Base-by-base conservation (phyloP, 305 asterid species). In the Plantago lanceolata region DNA sequence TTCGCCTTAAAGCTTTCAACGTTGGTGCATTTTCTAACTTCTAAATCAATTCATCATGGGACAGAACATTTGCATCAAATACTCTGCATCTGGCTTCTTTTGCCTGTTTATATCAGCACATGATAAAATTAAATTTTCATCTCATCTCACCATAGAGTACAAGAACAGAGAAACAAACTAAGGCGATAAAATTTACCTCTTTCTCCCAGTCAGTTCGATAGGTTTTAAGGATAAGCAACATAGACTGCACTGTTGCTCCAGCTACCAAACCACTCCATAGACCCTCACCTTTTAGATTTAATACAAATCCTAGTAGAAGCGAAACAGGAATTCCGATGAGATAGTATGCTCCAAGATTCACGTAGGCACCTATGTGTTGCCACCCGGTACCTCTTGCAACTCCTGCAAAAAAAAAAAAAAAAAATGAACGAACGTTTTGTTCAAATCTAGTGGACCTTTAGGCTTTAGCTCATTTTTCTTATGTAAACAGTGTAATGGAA, bases 331-430 rank as follows among this genome's bases (percentile, higher is more conserved):
- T 72, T 28, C 85, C 91, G 1, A 82, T 73, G 21, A 84, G 50
- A 69, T 84, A 84, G 73, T 75, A 84, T 16, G 91, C 84, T 31
- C 82, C 88, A 3, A 84, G 82, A 67, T 78, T 84, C 0, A 82
- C 73, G 48, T 72, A 79, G 3, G 90, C 90, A 12, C 88, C 90
- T 2, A 81, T 16, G 9, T 68, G 82, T 67, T 84, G 85, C 85
- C 85, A 79, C 18, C 90, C 90, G 33, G 81, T 64, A 33, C 88
- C 90, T 74, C 90, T 75, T 14, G 81, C 85, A 14, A 78, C 78
- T 57, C 88, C 87, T 83, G 70, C 54, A 29, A 59, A 43, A n/a
- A 49, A 47, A 21, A 33, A 40, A 28, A 24, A 11, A 15, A 44
- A 26, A 19, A 56, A 6, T 0, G 8, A n/a, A 48, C n/a, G n/a